A percentile compares a stretch with the other conserved stretches of the same genome.
phyloP scores from a whole-genome alignment of 2,329 filamentous ascomycete species.

The Penicillium griseofulvum region DNA sequence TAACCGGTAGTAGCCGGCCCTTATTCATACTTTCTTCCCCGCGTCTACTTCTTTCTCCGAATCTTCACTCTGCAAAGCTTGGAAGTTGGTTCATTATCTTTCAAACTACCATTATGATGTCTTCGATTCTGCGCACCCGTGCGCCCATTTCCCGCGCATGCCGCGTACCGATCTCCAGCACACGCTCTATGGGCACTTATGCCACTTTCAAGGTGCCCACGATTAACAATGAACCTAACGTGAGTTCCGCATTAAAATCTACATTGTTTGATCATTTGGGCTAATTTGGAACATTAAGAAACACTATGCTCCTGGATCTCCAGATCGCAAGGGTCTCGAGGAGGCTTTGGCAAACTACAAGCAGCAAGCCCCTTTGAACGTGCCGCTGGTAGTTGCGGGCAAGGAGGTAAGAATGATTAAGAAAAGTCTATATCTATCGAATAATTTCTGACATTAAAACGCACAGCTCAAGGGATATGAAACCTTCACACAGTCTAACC shows the following conservation, averaged over 20 bases:
- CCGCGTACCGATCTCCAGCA: constrained; percentile 21
- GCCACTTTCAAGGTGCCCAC: constrained; percentile 85
- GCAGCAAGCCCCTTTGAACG: constrained; percentile 67
- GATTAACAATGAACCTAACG: constrained; percentile 92
- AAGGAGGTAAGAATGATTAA: constrained; percentile 60
- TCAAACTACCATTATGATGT: constrained; percentile 27
- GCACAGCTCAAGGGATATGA: constrained; percentile 34
- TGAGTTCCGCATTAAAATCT: constrained; percentile 49
- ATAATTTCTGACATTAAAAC: neutral
- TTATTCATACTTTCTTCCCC: constrained; percentile 26
- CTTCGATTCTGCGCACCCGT: constrained; percentile 28
- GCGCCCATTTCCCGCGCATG: constrained; percentile 24
- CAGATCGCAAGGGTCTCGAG: constrained; percentile 72
- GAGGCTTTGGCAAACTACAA: constrained; percentile 70
- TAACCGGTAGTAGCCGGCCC: constrained; percentile 22
- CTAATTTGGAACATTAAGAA: constrained; percentile 55
- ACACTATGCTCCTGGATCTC: constrained; percentile 81
- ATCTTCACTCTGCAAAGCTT: constrained; percentile 1
- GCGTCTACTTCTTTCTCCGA: constrained; percentile 17
- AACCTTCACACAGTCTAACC: constrained; percentile 68
- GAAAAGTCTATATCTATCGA: neutral
- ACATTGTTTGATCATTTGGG: neutral
- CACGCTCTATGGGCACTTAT: constrained; percentile 54
- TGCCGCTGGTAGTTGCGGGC: constrained; percentile 81
- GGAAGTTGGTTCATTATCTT: neutral